phyloP scores from a whole-genome alignment of 441 rosid species.

The Populus hybrid region DNA sequence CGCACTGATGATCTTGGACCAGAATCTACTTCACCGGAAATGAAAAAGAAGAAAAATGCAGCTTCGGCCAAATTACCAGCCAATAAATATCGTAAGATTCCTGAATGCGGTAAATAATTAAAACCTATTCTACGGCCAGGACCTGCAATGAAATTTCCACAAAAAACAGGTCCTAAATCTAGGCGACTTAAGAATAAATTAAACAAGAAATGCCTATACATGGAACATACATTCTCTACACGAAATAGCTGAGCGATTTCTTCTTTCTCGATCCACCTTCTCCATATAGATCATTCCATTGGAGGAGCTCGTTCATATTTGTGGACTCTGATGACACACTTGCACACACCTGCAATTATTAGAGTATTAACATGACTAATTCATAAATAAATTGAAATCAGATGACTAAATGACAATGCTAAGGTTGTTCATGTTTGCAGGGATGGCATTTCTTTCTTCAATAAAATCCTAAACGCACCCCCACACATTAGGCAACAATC shows the following conservation, averaged over 20 bases:
- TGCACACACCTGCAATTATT: slow-evolving; percentile 72
- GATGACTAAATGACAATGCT: not conserved
- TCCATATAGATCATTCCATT: slow-evolving; percentile 96
- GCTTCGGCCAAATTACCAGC: slow-evolving; percentile 14
- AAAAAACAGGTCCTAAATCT: slow-evolving; percentile 17
- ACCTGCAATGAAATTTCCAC: slow-evolving; percentile 29
- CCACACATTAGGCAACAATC: not conserved
- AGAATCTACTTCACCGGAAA: not conserved
- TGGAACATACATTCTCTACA: slow-evolving; percentile 50
- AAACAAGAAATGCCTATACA: slow-evolving; percentile 33
- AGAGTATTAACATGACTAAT: not conserved
- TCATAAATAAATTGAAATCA: too few species aligned
- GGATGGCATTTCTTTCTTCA: not conserved
- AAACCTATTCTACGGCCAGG: slow-evolving; percentile 32
- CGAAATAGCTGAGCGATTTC: slow-evolving; percentile 88
- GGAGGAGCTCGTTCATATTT: slow-evolving; percentile 90
- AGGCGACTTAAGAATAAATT: slow-evolving; percentile 23
- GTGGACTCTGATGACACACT: slow-evolving; percentile 92
- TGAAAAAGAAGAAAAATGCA: not conserved
- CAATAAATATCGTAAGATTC: slow-evolving; percentile 11
- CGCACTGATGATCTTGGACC: too few species aligned
- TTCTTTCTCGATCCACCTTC: slow-evolving; percentile 99
- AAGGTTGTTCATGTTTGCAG: not conserved
- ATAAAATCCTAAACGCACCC: not conserved
- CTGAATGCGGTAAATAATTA: slow-evolving; percentile 7